A percentile compares a stretch with the other conserved stretches of the same genome.
Conservation (phyloP, 139 green algal species). For the Tetradesmus obliquus region DNA sequence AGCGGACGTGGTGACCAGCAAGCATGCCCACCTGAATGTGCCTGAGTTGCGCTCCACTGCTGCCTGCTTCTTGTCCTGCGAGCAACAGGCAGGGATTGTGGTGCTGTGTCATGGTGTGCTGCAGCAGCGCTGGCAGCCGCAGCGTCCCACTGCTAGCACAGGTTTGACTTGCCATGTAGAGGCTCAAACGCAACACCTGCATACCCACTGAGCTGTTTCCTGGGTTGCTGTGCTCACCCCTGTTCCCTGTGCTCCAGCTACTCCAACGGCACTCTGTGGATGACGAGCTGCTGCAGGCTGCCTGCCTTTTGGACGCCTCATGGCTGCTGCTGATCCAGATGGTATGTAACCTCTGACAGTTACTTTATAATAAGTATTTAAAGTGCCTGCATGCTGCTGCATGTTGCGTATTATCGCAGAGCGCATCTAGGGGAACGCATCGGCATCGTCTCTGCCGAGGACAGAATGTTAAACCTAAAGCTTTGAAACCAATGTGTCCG, state of each 20-base stretch:
- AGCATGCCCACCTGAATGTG: neutral
- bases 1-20: neutral
- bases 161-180: too few species aligned
- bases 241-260: neutral
- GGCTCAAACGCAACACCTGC: too few species aligned
- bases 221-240: neutral
- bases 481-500: neutral
- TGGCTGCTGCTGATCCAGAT: neutral
- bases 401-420: neutral
- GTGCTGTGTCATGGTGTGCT: neutral
- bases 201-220: too few species aligned
- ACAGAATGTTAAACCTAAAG: neutral
- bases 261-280: neutral
- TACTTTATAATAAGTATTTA: neutral
- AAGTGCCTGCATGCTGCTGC: neutral
- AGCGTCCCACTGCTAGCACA: too few species aligned
- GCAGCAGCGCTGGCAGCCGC: too few species aligned
- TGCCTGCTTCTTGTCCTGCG: neutral
- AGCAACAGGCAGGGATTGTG: neutral
- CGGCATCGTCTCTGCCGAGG: neutral
- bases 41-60: slow-evolving; percentile 21
- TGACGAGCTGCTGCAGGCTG: neutral
- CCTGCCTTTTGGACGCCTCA: neutral
- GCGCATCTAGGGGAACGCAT: neutral
- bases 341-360: neutral